A percentile compares a stretch with the other conserved stretches of the same genome.
phyloP scores from a whole-genome alignment of 2,329 filamentous ascomycete genomes.

The Verruconis gallopava region DNA sequence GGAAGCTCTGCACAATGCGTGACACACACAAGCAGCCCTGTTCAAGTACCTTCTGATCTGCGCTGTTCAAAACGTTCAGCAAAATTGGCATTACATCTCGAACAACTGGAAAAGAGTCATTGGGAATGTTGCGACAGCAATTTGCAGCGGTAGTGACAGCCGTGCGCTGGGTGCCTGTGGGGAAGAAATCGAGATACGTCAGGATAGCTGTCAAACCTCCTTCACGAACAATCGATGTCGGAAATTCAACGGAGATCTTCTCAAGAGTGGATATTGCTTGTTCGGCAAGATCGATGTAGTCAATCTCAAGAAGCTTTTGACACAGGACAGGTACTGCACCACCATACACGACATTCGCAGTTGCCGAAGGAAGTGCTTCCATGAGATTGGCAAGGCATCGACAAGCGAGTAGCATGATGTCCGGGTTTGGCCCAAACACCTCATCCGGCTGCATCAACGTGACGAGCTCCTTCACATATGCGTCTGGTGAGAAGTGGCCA shows the following conservation, averaged over 20 bases:
- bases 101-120: constrained; percentile 84
- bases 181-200: constrained; percentile 93
- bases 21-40: constrained; percentile 93
- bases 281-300: constrained; percentile 94
- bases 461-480: constrained; percentile 91
- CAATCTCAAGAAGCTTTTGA: constrained; percentile 88
- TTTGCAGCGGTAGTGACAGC: constrained; percentile 96
- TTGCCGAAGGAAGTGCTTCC: constrained; percentile 87
- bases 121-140: constrained; percentile 91
- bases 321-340: constrained; percentile 89
- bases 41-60: constrained; percentile 91
- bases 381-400: constrained; percentile 93
- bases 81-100: constrained; percentile 94
- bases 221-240: constrained; percentile 86
- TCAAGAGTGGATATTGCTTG: constrained; percentile 93
- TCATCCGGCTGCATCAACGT: constrained; percentile 83
- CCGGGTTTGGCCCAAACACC: constrained; percentile 77
- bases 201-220: constrained; percentile 92
- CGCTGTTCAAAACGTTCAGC: constrained; percentile 79
- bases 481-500: constrained; percentile 86
- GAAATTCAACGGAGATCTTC: constrained; percentile 95
- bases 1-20: constrained; percentile 93
- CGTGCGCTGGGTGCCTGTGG: constrained; percentile 89
- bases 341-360: constrained; percentile 94
- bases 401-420: constrained; percentile 94